phyloP scores from a whole-genome alignment of 345 rosid genomes.

The Aegle marmelos region DNA sequence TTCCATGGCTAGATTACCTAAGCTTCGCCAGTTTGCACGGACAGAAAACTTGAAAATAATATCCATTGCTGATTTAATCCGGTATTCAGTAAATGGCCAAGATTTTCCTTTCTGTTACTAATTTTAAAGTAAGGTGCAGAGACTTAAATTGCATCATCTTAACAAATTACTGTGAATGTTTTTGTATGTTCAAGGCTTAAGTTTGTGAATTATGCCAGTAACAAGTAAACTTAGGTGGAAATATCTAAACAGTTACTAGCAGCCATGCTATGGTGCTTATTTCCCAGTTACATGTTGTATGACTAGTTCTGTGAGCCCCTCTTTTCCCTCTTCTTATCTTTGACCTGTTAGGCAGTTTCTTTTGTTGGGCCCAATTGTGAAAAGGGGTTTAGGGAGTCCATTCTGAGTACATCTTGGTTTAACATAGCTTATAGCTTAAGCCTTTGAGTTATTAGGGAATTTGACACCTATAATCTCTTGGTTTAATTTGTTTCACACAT shows the following conservation, averaged over 20 bases:
- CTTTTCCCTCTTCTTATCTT: background rate
- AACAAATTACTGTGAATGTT: background rate
- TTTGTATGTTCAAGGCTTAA: background rate
- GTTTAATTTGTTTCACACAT: background rate
- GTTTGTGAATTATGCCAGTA: background rate
- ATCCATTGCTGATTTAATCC: conserved; percentile 82
- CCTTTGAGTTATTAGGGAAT: background rate
- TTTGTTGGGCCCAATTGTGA: background rate
- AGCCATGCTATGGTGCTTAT: background rate
- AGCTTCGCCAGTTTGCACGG: conserved; percentile 62
- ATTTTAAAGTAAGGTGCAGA: background rate
- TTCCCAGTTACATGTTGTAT: background rate
- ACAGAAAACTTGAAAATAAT: conserved; percentile 64
- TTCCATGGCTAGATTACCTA: conserved; percentile 95
- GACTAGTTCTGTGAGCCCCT: background rate
- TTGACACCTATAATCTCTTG: background rate
- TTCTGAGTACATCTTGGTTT: background rate
- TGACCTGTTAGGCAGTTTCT: background rate
- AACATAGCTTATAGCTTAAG: background rate
- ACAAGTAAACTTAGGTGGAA: background rate
- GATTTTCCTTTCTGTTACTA: background rate
- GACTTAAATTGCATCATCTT: background rate
- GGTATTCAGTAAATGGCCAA: conserved; percentile 35
- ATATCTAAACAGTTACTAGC: no score
- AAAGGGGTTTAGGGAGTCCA: background rate